Conservation (phyloP, 257 asterid species). For the Primulina eburnea region DNA sequence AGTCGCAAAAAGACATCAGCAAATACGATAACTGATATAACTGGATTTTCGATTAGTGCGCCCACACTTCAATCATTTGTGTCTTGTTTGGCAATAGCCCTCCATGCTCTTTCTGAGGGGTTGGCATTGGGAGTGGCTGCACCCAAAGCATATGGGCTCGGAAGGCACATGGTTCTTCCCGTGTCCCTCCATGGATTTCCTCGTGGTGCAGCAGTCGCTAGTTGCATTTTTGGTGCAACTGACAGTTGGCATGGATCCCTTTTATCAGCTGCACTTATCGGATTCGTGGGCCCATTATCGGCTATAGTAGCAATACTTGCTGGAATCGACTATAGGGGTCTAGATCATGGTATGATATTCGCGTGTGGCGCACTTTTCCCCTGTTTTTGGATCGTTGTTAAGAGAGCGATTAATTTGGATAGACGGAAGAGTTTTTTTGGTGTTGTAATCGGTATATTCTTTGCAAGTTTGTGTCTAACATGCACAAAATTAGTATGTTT, state of each 20-base stretch:
- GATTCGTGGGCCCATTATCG: slow-evolving; percentile 78
- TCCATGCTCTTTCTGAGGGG: slow-evolving; percentile 93
- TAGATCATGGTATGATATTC: slow-evolving; percentile 81
- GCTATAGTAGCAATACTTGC: slow-evolving; percentile 88
- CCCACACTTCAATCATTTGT: slow-evolving; percentile 78
- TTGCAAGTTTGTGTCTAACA: slow-evolving; percentile 63
- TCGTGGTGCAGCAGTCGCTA: slow-evolving; percentile 95
- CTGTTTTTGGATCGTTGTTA: slow-evolving; percentile 66
- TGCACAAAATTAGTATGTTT: slow-evolving; percentile 85
- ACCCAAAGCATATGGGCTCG: slow-evolving; percentile 94
- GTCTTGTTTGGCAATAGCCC: slow-evolving; percentile 68
- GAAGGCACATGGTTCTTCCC: slow-evolving; percentile 94
- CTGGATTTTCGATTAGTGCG: slow-evolving; percentile 55
- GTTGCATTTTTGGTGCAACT: slow-evolving; percentile 88
- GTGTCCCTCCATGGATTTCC: slow-evolving; percentile 94
- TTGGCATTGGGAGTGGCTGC: slow-evolving; percentile 97
- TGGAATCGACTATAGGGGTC: slow-evolving; percentile 84
- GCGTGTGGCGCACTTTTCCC: slow-evolving; percentile 94
- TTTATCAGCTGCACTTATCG: slow-evolving; percentile 69
- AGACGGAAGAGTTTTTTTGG: slow-evolving; percentile 64
- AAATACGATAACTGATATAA: slow-evolving; percentile 40
- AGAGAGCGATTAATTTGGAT: slow-evolving; percentile 68
- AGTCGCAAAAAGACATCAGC: slow-evolving; percentile 64
- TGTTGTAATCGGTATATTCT: slow-evolving; percentile 48
- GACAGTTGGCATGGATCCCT: slow-evolving; percentile 90